Evolutionary conservation across 345 rosid genomes (phyloP).

Genomic region (Brassica nigra): DNA sequence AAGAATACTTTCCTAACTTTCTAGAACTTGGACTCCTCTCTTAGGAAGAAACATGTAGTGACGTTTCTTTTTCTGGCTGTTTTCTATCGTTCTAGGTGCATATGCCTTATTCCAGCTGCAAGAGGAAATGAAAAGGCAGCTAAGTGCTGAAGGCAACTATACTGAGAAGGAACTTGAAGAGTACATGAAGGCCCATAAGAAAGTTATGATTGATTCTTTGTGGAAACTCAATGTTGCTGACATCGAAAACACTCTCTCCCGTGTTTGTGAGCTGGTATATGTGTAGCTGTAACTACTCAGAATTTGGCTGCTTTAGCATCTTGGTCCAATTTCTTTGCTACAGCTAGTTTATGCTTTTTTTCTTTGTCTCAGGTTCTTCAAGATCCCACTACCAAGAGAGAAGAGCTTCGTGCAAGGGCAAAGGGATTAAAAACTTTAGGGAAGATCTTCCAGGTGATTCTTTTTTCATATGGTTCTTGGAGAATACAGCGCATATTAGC

Average conservation of each 20-base stretch:
- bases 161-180: conserved; percentile 92
- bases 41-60: background rate
- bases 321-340: conserved; percentile 31
- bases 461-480: background rate
- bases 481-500: background rate
- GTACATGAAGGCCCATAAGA: conserved; percentile 84
- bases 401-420: conserved; percentile 88
- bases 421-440: conserved; percentile 96
- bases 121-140: conserved; percentile 98
- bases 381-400: conserved; percentile 79
- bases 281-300: conserved; percentile 32
- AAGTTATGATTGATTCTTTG: conserved; percentile 88
- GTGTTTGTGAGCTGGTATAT: conserved; percentile 92
- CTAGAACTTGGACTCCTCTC: conserved; percentile 20
- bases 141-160: conserved; percentile 83
- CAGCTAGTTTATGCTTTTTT: background rate
- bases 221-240: conserved; percentile 99
- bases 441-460: conserved; percentile 84
- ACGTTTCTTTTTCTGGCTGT: background rate
- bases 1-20: conserved; percentile 7
- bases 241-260: conserved; percentile 92
- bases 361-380: conserved; percentile 75
- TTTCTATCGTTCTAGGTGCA: conserved; percentile 62
- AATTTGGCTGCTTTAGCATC: conserved; percentile 10
- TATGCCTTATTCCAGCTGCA: conserved; percentile 95